A percentile compares a stretch with the other conserved stretches of the same genome.
These are phyloP conservation scores for Nitzschia inconspicua DNA, from an alignment of 108 stramenopile genomes.

Conservation along the genomic window DNA sequence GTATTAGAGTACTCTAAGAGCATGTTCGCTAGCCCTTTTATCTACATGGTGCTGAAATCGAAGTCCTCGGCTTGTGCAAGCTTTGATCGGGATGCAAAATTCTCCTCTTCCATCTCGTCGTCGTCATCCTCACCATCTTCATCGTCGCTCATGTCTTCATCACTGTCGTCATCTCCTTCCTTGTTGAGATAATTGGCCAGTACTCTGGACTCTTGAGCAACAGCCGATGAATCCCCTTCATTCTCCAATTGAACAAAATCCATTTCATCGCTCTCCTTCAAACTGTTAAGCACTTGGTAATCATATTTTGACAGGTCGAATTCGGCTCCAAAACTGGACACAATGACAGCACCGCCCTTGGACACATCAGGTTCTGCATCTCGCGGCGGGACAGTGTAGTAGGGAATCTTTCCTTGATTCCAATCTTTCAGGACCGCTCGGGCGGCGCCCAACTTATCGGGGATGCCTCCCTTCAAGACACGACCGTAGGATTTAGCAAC, in stretches of 20 bases:
- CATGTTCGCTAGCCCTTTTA: no score
- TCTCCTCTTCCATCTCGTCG: constrained; percentile 56
- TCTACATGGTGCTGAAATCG: constrained; percentile 55
- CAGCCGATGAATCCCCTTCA: no score
- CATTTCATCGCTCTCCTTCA: constrained; percentile 86
- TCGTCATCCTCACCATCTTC: constrained; percentile 43
- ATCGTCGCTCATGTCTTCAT: constrained; percentile 32
- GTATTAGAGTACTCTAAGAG: no score
- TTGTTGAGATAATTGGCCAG: constrained; percentile 42
- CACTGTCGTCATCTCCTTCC: constrained; percentile 34
- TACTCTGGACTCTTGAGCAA: constrained; percentile 25
- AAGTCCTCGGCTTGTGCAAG: constrained; percentile 73
- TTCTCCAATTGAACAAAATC: constrained; percentile 77
- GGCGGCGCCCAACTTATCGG: constrained; percentile 91
- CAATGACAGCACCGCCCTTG: constrained; percentile 55
- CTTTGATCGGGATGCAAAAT: constrained; percentile 31
- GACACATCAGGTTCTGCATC: constrained; percentile 24
- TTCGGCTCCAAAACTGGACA: constrained; percentile 63
- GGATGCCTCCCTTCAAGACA: constrained; percentile 94
- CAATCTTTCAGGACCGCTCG: constrained; percentile 94
- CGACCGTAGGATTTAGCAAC: constrained; percentile 90
- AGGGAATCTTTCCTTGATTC: constrained; percentile 95
- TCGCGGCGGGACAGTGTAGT: constrained; percentile 82
- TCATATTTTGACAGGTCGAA: constrained; percentile 79
- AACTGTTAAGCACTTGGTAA: constrained; percentile 56